Evolutionary conservation across 2,329 filamentous ascomycete genomes (phyloP).

Genomic region (Colletotrichum salicis): DNA sequence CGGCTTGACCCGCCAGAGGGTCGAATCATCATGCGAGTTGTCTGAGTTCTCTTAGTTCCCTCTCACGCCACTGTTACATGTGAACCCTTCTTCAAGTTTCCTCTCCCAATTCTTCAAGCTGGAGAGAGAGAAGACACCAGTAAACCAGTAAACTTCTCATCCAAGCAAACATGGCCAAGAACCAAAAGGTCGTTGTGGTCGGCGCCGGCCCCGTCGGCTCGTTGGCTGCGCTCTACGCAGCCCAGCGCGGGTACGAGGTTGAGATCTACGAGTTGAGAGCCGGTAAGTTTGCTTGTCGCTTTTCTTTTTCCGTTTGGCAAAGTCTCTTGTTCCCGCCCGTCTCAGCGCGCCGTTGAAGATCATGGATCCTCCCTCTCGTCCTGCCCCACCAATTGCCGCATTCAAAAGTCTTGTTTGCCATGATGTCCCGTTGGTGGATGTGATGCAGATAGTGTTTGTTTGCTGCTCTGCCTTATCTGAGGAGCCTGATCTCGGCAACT

Average conservation of each 20-base stretch:
- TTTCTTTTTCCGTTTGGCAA: neutral
- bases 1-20: constrained; percentile 18
- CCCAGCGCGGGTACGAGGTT: constrained; percentile 86
- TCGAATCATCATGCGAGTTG: constrained; percentile 20
- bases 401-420: constrained; percentile 5
- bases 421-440: constrained; percentile 5
- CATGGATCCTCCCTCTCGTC: neutral
- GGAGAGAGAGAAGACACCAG: neutral
- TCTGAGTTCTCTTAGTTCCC: neutral
- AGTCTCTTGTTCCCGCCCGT: constrained; percentile 5
- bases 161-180: constrained; percentile 44
- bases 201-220: constrained; percentile 95
- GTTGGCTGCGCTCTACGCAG: constrained; percentile 91
- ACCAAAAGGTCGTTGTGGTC: constrained; percentile 82
- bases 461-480: neutral
- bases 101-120: neutral
- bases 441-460: neutral
- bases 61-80: constrained; percentile 16
- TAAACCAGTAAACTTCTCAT: neutral
- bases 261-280: constrained; percentile 93
- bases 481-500: neutral
- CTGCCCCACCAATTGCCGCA: constrained; percentile 22
- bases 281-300: constrained; percentile 67
- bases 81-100: neutral
- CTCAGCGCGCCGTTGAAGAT: constrained; percentile 2